phyloP scores from a whole-genome alignment of 2,329 filamentous ascomycete species.

The Sporothrix protearum region DNA sequence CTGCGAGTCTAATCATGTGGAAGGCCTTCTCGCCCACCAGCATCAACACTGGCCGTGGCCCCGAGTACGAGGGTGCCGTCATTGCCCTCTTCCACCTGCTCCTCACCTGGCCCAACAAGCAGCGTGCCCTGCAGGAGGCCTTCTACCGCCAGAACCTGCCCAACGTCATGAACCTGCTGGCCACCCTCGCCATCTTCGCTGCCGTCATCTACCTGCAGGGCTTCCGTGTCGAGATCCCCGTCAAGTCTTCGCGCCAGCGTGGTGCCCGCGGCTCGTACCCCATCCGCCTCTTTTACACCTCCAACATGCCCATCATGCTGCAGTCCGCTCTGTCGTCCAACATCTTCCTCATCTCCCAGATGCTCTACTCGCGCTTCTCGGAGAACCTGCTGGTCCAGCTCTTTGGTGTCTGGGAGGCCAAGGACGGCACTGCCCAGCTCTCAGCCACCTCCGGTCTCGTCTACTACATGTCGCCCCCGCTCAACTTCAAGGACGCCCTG shows the following conservation, averaged over 20 bases:
- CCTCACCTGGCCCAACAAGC: slow-evolving; percentile 99
- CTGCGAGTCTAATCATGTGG: slow-evolving; percentile 99
- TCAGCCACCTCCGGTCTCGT: slow-evolving; percentile 89
- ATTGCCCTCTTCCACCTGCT: slow-evolving; percentile 97
- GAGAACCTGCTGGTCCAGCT: slow-evolving; percentile 98
- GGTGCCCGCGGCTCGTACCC: slow-evolving; percentile 98
- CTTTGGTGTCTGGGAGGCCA: slow-evolving; percentile 97
- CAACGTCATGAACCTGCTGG: slow-evolving; percentile 98
- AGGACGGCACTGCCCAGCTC: slow-evolving; percentile 92
- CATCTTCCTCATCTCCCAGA: slow-evolving; percentile 98
- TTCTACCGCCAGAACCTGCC: slow-evolving; percentile 99
- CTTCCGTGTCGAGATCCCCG: slow-evolving; percentile 99
- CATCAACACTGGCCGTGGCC: slow-evolving; percentile 98
- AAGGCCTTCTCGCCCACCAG: slow-evolving; percentile 99
- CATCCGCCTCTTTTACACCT: slow-evolving; percentile 98
- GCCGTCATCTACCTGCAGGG: slow-evolving; percentile 99
- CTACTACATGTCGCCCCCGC: slow-evolving; percentile 99
- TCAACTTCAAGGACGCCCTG: slow-evolving; percentile 96
- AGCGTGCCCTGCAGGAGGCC: slow-evolving; percentile 93
- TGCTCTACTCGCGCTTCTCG: slow-evolving; percentile 98
- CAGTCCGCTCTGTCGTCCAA: slow-evolving; percentile 98
- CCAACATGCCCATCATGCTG: slow-evolving; percentile 99
- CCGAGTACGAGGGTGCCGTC: slow-evolving; percentile 97
- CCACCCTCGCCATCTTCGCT: slow-evolving; percentile 88
- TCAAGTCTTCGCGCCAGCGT: slow-evolving; percentile 98